Evolutionary conservation across 2,329 filamentous ascomycete genomes (phyloP).

Genomic region (Pezicula rhizophila): DNA sequence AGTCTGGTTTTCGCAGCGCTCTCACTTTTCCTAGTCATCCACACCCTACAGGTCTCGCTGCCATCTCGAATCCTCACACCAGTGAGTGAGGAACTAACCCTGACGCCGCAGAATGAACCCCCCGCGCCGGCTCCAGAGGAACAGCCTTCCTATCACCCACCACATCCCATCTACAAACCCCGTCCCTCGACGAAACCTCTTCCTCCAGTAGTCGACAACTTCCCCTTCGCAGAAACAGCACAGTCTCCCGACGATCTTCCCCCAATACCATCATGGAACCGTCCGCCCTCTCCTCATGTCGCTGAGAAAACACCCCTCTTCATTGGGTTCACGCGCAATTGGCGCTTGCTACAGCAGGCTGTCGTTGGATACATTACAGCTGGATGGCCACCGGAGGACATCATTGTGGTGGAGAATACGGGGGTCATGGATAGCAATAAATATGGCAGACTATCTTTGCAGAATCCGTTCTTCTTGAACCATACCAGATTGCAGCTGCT

Average conservation of each 20-base stretch:
- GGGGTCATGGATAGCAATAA: conserved; percentile 45
- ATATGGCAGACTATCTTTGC: conserved; percentile 36
- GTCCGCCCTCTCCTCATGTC: conserved; percentile 29
- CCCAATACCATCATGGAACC: conserved; percentile 38
- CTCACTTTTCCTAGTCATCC: background rate
- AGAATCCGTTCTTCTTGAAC: conserved; percentile 49
- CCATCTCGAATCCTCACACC: background rate
- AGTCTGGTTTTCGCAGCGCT: background rate
- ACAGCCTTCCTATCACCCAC: background rate
- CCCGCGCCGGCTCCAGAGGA: background rate
- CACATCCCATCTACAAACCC: conserved; percentile 17
- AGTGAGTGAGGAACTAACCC: background rate
- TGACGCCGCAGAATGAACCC: background rate
- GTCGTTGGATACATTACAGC: conserved; percentile 48
- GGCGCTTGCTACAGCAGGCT: conserved; percentile 45
- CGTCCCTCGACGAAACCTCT: background rate
- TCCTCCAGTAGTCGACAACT: conserved; percentile 8
- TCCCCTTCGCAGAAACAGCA: conserved; percentile 4
- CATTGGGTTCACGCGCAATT: conserved; percentile 49
- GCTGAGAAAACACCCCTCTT: conserved; percentile 41
- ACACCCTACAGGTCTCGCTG: background rate
- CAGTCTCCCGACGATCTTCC: conserved; percentile 23
- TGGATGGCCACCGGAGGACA: conserved; percentile 47
- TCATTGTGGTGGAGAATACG: conserved; percentile 51
- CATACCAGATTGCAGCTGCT: conserved; percentile 39